These are phyloP conservation scores for Fusarium sp. DNA, from an alignment of 2,329 filamentous ascomycete species.

Conservation along the genomic window DNA sequence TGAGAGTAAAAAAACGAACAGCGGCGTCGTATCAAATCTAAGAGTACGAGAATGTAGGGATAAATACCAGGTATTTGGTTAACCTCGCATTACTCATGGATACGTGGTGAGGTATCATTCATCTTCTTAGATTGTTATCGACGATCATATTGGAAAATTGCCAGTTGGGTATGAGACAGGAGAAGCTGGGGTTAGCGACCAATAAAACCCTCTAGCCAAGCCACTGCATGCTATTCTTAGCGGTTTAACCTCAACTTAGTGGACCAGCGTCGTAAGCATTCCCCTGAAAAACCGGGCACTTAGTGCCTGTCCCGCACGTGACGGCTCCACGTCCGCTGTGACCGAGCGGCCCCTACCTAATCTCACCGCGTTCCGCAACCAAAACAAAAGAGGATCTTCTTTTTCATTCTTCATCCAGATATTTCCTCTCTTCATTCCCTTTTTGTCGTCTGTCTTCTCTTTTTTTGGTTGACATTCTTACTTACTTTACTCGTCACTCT, in stretches of 20 bases:
- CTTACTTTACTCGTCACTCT: constrained; percentile 45
- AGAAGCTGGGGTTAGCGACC: constrained; percentile 31
- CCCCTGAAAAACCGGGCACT: constrained; percentile 45
- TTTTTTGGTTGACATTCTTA: constrained; percentile 39
- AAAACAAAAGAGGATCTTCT: constrained; percentile 32
- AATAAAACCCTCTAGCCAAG: constrained; percentile 28
- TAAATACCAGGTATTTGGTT: neutral
- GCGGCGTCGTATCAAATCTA: constrained; percentile 16
- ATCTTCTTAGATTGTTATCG: constrained; percentile 32
- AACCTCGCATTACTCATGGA: constrained; percentile 3
- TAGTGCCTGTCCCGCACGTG: constrained; percentile 39
- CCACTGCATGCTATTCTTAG: constrained; percentile 43
- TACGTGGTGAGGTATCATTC: constrained; percentile 13
- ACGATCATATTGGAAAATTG: constrained; percentile 42
- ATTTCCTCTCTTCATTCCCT: constrained; percentile 24
- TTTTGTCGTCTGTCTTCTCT: constrained; percentile 31
- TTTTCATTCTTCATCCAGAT: constrained; percentile 27
- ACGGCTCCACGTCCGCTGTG: constrained; percentile 26
- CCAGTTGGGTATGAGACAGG: constrained; percentile 42
- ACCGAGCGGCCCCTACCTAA: constrained; percentile 37
- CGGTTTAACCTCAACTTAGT: constrained; percentile 28
- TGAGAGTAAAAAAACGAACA: neutral
- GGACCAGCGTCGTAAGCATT: constrained; percentile 39
- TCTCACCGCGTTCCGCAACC: constrained; percentile 41
- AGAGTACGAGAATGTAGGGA: constrained; percentile 16